Percentiles rank a stretch among this genome's conserved stretches.
Conservation (phyloP, 768 basidiomycete species). For the Trametes cingulata region DNA sequence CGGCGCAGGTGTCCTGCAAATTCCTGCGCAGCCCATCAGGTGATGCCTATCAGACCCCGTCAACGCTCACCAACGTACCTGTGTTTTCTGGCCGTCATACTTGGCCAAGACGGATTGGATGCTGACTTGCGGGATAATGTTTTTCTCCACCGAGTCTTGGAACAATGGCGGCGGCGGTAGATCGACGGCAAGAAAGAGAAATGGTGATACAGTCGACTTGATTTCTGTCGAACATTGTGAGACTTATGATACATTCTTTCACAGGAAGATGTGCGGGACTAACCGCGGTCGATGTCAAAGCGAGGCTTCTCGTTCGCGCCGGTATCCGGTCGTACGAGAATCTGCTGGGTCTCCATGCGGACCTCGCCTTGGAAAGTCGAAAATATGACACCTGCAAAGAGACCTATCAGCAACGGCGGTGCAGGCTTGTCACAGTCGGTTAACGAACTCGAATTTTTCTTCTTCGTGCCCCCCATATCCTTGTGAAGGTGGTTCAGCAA, state of each 20-base stretch:
- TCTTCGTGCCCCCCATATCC: constrained; percentile 94
- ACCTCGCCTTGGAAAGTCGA: constrained; percentile 93
- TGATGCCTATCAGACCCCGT: constrained; percentile 15
- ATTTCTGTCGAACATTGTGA: constrained; percentile 58
- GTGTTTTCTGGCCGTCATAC: constrained; percentile 89
- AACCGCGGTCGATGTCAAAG: constrained; percentile 95
- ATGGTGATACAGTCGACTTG: constrained; percentile 82
- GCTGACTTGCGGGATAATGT: constrained; percentile 97
- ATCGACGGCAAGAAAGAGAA: constrained; percentile 94
- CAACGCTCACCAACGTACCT: constrained; percentile 50
- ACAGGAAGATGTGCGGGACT: constrained; percentile 24
- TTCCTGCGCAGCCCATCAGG: constrained; percentile 54
- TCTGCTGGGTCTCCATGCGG: constrained; percentile 90
- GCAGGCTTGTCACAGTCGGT: constrained; percentile 13
- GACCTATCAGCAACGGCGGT: constrained; percentile 20
- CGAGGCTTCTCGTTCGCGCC: constrained; percentile 79
- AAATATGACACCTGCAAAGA: constrained; percentile 77
- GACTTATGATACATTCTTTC: constrained; percentile 9
- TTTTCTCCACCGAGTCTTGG: constrained; percentile 94
- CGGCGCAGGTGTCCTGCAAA: constrained; percentile 80
- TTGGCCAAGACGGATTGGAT: constrained; percentile 89
- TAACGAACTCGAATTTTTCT: constrained; percentile 85
- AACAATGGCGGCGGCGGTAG: constrained; percentile 97
- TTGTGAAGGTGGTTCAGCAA: constrained; percentile 89
- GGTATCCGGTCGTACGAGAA: constrained; percentile 77